A percentile compares a stretch with the other conserved stretches of the same genome.
Conservation (phyloP, 192 early-diverging fungal genomes). For the Coemansia sp. region DNA sequence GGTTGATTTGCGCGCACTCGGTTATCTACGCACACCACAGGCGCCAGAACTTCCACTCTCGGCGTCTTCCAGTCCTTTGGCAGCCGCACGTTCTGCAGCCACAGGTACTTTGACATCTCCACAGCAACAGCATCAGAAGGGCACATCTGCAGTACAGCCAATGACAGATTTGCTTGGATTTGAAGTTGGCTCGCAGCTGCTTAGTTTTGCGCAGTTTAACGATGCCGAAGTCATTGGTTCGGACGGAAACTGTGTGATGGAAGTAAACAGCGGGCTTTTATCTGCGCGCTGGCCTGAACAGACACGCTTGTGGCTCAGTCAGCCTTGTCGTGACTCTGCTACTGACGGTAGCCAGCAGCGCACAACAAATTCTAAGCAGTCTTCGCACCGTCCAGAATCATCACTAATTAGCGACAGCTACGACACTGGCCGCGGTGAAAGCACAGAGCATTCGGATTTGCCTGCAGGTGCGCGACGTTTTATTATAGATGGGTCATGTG, state of each 20-base stretch:
- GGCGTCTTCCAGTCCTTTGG: constrained; percentile 34
- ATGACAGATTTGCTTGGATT: constrained; percentile 17
- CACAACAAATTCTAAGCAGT: background rate
- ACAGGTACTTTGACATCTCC: constrained; percentile 9
- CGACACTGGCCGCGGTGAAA: constrained; percentile 15
- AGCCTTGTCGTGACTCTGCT: background rate
- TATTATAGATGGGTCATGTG: constrained; percentile 45
- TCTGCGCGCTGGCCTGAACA: constrained; percentile 51
- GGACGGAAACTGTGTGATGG: constrained; percentile 28
- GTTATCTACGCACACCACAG: constrained; percentile 55
- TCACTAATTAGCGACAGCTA: constrained; percentile 32
- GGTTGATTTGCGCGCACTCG: constrained; percentile 73
- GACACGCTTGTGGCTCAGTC: constrained; percentile 35
- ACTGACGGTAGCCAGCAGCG: constrained; percentile 5
- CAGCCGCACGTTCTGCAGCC: constrained; percentile 25
- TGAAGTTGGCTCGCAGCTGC: constrained; percentile 48
- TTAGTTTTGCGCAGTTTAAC: constrained; percentile 46
- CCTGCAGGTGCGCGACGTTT: constrained; percentile 37
- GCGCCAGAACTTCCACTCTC: constrained; percentile 24
- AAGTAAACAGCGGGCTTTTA: constrained; percentile 48
- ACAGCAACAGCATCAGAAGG: constrained; percentile 12
- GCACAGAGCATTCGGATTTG: background rate
- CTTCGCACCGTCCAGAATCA: constrained; percentile 32
- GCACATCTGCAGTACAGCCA: constrained; percentile 2
- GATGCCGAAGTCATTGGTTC: constrained; percentile 36